Conservation (phyloP, 176 grass and related monocot genomes). For the Zea mays region DNA sequence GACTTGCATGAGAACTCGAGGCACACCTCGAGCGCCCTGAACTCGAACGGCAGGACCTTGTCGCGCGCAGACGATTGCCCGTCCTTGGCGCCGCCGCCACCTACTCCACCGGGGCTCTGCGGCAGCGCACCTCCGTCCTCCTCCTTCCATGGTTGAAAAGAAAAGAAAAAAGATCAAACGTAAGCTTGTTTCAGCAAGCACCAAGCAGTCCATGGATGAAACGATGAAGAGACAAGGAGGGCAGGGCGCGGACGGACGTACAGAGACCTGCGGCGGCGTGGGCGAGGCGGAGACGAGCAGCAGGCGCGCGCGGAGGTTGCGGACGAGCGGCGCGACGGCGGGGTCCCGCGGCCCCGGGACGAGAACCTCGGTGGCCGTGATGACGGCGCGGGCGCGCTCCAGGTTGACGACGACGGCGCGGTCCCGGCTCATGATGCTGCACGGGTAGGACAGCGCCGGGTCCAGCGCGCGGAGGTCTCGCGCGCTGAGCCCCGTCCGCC, state of each 20-base stretch:
- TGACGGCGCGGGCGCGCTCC: slow-evolving; percentile 64
- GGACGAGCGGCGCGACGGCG: slow-evolving; percentile 45
- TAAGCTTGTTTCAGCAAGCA: too few species aligned
- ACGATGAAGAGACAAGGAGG: too few species aligned
- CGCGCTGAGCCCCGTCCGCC: slow-evolving; percentile 45
- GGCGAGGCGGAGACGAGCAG: neutral
- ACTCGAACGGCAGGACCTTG: slow-evolving; percentile 64
- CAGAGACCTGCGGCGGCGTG: too few species aligned
- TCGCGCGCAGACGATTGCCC: neutral
- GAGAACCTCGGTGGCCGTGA: slow-evolving; percentile 72
- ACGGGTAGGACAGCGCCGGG: slow-evolving; percentile 52
- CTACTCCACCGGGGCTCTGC: neutral
- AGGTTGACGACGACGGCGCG: slow-evolving; percentile 66
- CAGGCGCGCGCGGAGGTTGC: slow-evolving; percentile 46
- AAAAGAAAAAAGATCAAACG: too few species aligned
- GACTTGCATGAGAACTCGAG: slow-evolving; percentile 62
- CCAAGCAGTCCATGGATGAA: too few species aligned
- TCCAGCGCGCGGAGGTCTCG: slow-evolving; percentile 49
- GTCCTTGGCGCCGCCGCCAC: neutral
- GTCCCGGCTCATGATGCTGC: slow-evolving; percentile 47
- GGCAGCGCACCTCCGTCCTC: neutral
- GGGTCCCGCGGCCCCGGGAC: slow-evolving; percentile 50
- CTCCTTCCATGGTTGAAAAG: neutral
- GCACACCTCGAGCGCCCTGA: slow-evolving; percentile 70
- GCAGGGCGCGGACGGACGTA: too few species aligned